A percentile compares a stretch with the other conserved stretches of the same genome.
phyloP scores from a whole-genome alignment of 139 green algal species.

The Chlamydomonas sphaeroides region DNA sequence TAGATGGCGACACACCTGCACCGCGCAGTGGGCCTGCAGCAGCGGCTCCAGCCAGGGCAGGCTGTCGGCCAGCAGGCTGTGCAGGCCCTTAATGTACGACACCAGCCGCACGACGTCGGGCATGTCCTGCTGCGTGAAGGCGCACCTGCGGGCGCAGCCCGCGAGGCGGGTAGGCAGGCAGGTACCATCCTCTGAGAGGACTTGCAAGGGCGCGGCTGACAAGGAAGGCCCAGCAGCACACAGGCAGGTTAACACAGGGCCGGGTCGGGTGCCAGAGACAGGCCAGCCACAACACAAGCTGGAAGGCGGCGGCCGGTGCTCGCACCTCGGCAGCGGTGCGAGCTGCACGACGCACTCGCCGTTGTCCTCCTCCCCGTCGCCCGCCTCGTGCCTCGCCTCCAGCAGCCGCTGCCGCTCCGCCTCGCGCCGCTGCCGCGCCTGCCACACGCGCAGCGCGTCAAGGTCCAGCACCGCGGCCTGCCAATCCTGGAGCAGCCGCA shows the following conservation, averaged over 20 bases:
- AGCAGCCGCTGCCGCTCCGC: background rate
- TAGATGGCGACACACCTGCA: too few species aligned
- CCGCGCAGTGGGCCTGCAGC: background rate
- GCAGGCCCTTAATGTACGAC: slow-evolving; percentile 32
- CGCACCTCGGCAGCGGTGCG: too few species aligned
- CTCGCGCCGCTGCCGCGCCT: background rate
- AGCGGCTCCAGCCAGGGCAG: slow-evolving; percentile 36
- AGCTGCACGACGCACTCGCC: too few species aligned
- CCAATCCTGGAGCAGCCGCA: slow-evolving; percentile 34
- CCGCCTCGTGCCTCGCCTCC: background rate
- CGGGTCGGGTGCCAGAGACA: too few species aligned
- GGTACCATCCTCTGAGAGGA: background rate
- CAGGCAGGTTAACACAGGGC: too few species aligned
- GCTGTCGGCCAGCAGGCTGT: background rate
- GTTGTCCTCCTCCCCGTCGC: background rate
- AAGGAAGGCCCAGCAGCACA: too few species aligned
- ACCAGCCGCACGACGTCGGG: slow-evolving; percentile 5
- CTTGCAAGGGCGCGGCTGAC: background rate
- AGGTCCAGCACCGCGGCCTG: slow-evolving; percentile 9
- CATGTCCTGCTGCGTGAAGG: background rate
- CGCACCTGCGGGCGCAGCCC: background rate
- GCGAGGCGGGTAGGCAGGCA: background rate
- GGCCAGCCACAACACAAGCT: too few species aligned
- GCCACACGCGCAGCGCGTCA: background rate
- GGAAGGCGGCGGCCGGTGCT: too few species aligned